Percentiles rank a stretch among this genome's conserved stretches.
These are phyloP conservation scores for Tricladium varicosporioides DNA, from an alignment of 2,329 filamentous ascomycete species.

Conservation along the genomic window DNA sequence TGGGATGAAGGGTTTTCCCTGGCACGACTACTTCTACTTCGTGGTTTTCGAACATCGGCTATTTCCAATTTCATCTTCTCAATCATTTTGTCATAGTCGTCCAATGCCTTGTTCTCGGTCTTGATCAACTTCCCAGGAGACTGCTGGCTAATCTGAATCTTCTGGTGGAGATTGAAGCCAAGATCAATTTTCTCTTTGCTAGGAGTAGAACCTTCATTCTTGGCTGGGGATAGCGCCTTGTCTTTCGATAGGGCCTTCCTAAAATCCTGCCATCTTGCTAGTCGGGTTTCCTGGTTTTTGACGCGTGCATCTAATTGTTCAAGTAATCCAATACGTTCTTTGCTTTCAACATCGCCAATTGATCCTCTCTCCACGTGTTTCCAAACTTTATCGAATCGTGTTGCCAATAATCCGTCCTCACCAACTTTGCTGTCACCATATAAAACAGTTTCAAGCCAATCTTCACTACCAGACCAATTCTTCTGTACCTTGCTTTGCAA, in stretches of 20 bases:
- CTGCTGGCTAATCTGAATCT: constrained; percentile 43
- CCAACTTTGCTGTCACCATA: constrained; percentile 59
- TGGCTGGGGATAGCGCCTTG: constrained; percentile 19
- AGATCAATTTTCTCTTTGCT: constrained; percentile 43
- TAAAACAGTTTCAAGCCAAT: constrained; percentile 70
- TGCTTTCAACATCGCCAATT: constrained; percentile 54
- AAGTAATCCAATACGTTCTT: constrained; percentile 51
- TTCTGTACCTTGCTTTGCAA: constrained; percentile 62
- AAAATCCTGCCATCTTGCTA: constrained; percentile 74
- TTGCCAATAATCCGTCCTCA: constrained; percentile 62
- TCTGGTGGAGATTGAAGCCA: constrained; percentile 52
- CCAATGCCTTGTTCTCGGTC: constrained; percentile 14
- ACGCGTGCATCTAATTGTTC: constrained; percentile 71
- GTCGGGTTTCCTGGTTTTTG: constrained; percentile 61
- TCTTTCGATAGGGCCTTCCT: constrained; percentile 37
- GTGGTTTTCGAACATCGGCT: constrained; percentile 28
- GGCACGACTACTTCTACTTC: constrained; percentile 2
- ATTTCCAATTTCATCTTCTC: constrained; percentile 32
- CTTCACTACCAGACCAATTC: constrained; percentile 76
- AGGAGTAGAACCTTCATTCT: constrained; percentile 20
- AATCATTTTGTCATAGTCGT: constrained; percentile 31
- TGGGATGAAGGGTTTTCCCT: constrained; percentile 14
- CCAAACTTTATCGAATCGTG: constrained; percentile 72
- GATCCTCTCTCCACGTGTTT: constrained; percentile 58
- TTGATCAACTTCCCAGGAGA: constrained; percentile 24